A percentile compares a stretch with the other conserved stretches of the same genome.
Conservation (phyloP, 1,139 yeast genomes). For the Pneumocystis carinii region DNA sequence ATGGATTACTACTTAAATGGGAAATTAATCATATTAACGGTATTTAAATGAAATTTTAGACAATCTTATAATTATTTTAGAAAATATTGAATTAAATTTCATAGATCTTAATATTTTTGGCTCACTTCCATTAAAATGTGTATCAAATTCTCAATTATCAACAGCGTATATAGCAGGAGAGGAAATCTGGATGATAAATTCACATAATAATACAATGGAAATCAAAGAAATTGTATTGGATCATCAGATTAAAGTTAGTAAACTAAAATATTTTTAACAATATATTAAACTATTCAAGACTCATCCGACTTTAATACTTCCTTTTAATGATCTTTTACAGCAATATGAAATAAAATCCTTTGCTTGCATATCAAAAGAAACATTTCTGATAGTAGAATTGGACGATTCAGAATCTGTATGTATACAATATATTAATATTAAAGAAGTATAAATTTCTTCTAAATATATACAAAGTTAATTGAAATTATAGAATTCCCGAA, state of each 20-base stretch:
- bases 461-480: background rate
- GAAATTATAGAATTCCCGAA: background rate
- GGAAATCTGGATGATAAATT: background rate
- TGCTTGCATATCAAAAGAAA: background rate
- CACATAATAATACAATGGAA: background rate
- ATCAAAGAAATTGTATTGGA: background rate
- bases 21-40: background rate
- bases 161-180: background rate
- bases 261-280: background rate
- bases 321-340: background rate
- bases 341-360: background rate
- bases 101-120: background rate
- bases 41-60: background rate
- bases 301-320: background rate
- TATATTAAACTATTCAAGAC: background rate
- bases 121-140: background rate
- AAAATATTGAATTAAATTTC: background rate
- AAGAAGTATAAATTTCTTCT: background rate
- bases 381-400: background rate
- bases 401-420: background rate
- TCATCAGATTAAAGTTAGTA: background rate
- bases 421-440: background rate
- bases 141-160: background rate
- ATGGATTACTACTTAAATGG: background rate
- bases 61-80: background rate